A percentile compares a stretch with the other conserved stretches of the same genome.
Conservation (phyloP, 108 stramenopile genomes). For the Schizochytrium sp. region DNA sequence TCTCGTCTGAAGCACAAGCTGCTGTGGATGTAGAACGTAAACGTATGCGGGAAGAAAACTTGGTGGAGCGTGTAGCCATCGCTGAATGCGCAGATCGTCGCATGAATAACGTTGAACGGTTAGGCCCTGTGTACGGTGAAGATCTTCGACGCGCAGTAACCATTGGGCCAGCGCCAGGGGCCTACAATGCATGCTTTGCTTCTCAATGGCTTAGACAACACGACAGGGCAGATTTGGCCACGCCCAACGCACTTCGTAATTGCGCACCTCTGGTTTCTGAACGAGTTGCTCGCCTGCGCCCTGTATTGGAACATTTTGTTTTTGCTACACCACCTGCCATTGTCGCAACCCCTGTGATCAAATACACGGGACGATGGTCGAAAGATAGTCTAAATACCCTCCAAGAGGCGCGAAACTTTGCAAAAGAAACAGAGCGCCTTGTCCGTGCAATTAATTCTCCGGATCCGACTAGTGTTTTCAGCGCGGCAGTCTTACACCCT, state of each 20-base stretch:
- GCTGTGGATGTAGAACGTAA: background rate
- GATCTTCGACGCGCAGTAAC: conserved; percentile 32
- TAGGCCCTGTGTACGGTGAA: background rate
- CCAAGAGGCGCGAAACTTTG: conserved; percentile 30
- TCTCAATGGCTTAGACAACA: conserved; percentile 4
- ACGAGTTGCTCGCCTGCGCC: background rate
- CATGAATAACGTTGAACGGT: background rate
- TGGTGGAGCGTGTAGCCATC: background rate
- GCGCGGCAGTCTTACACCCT: conserved; percentile 26
- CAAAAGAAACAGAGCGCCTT: background rate
- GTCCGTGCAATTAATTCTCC: background rate
- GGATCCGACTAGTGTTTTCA: background rate
- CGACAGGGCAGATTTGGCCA: background rate
- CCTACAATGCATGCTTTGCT: background rate
- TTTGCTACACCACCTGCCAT: conserved; percentile 41
- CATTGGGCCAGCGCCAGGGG: background rate
- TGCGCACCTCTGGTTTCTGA: background rate
- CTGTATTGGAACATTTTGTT: conserved; percentile 50
- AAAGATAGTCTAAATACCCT: background rate
- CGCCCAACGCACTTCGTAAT: background rate
- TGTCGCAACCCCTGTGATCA: background rate
- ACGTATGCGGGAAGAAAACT: background rate
- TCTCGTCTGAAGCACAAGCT: background rate
- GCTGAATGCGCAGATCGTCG: background rate
- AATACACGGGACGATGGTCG: background rate